Percentiles rank a stretch among this genome's conserved stretches.
Conservation (phyloP, 2,329 filamentous ascomycete species). For the Colletotrichum navitas region DNA sequence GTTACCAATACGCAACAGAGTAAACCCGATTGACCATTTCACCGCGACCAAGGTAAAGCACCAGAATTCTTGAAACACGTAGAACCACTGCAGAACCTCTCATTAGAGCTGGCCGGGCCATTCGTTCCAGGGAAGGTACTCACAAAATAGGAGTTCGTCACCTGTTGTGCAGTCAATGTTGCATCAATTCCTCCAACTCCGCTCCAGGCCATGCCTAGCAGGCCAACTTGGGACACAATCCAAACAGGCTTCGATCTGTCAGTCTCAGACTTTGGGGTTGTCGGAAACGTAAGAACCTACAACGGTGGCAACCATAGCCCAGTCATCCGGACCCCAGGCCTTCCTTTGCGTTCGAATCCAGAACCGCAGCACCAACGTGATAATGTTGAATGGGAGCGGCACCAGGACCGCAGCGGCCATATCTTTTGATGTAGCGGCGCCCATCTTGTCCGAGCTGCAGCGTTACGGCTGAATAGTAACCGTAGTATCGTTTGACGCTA, state of each 20-base stretch:
- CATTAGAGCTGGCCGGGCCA: neutral
- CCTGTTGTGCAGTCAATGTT: constrained; percentile 25
- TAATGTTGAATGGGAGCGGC: constrained; percentile 29
- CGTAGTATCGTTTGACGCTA: neutral
- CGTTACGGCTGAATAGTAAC: neutral
- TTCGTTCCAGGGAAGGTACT: neutral
- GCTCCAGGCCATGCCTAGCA: constrained; percentile 40
- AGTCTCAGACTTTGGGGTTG: neutral
- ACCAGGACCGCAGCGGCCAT: constrained; percentile 37
- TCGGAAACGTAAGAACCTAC: constrained; percentile 7
- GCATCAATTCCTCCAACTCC: constrained; percentile 32
- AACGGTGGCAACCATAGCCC: constrained; percentile 37
- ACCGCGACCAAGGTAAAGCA: constrained; percentile 34
- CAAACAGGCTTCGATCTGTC: constrained; percentile 30
- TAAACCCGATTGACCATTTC: constrained; percentile 38
- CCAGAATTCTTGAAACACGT: constrained; percentile 39
- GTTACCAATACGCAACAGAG: constrained; percentile 32
- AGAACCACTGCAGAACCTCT: constrained; percentile 21
- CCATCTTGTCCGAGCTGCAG: constrained; percentile 16
- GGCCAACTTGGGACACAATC: constrained; percentile 21
- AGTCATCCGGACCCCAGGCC: constrained; percentile 39
- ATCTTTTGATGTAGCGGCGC: constrained; percentile 36
- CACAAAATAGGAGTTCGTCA: constrained; percentile 29
- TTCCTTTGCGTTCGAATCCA: constrained; percentile 37
- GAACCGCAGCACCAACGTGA: constrained; percentile 28